Base-by-base conservation (phyloP, 306 rosid species). In the Gleditsia sinensis region DNA sequence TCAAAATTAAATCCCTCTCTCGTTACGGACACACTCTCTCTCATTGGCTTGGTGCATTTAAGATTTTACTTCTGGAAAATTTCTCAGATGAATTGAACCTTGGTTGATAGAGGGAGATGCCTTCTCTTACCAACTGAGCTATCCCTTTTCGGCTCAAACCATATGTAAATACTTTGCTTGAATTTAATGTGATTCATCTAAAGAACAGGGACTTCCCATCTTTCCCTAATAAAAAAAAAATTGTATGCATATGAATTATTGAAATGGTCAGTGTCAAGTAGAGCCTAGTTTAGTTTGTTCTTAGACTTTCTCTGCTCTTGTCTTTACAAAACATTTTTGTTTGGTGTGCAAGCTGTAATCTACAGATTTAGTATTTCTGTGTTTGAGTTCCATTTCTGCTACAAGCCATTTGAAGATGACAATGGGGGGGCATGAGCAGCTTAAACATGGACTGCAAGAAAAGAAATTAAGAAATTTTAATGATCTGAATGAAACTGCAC, bases 401-500 rank as follows among this genome's bases (percentile, higher is more conserved):
- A 20, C 14, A 3, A 51, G 58, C 51, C 16, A 20, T 75, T 54
- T 43, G 32, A 63, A 74, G 65, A 77, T 77, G 79, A 67, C 57
- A 54, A 77, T 73, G 37, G 63, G 23, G 24, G 49, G 12, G 34
- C 21, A 33, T 45, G 37, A 78, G 50, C 33, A 73, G 32, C 69
- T 20, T 40, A 34, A 55, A 43, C 53, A 34, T 14, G 33, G 17
- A 67, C 69, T 51, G 1, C 33, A 23, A 16, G 74, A 55, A 46
- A 67, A 68, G 34, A 21, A 23, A 37, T 53, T 43, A 30, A 69
- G 13, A 40, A 34, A 34, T 45, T 54, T 78, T 34, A 45, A 34
- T 45, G 73, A 36, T 49, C 67, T 67, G 39, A 82, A 77, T 66
- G 68, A 50, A 50, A 57, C 72, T 77, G 69, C 75, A 66, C 71